A percentile compares a stretch with the other conserved stretches of the same genome.
Evolutionary conservation across 1,284 basidiomycete genomes (phyloP).

Genomic region (Ceraceosorus guamensis): DNA sequence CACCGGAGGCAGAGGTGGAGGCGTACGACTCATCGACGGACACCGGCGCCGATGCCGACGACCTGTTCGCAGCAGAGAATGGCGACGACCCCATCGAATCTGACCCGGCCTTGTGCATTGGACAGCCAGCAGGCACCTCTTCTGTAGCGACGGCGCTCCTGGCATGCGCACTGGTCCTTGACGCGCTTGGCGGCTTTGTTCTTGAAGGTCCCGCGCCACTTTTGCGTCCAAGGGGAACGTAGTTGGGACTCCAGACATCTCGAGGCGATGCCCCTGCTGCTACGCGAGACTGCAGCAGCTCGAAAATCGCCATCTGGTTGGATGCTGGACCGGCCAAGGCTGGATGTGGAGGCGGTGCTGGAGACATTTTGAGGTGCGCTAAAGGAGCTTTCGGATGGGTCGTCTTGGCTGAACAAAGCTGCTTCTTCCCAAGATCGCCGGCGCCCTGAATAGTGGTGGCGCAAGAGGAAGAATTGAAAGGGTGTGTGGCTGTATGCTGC

Average conservation of each 20-base stretch:
- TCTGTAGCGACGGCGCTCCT: too few relatives aligned
- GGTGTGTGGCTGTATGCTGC: too few relatives aligned
- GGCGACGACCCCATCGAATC: background rate
- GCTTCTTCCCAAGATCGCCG: too few relatives aligned
- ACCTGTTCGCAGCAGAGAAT: background rate
- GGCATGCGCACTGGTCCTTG: constrained; percentile 9
- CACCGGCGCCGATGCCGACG: background rate
- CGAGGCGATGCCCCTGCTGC: background rate
- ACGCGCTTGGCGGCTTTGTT: constrained; percentile 5
- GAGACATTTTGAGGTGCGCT: too few relatives aligned
- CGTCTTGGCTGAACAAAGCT: too few relatives aligned
- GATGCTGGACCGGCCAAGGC: too few relatives aligned
- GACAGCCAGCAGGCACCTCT: constrained; percentile 23
- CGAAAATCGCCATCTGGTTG: background rate
- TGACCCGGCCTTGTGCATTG: constrained; percentile 24
- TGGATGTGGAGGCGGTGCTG: too few relatives aligned
- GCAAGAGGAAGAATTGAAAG: too few relatives aligned
- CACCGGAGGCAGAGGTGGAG: constrained; percentile 9
- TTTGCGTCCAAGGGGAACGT: background rate
- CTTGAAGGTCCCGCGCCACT: constrained; percentile 2
- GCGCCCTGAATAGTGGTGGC: too few relatives aligned
- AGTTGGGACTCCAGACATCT: background rate
- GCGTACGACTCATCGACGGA: constrained; percentile 2
- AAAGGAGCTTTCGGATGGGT: too few relatives aligned
- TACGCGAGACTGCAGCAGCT: background rate